These are phyloP conservation scores for Talaromyces atroroseus DNA, from an alignment of 2,329 filamentous ascomycete species.

Conservation along the genomic window DNA sequence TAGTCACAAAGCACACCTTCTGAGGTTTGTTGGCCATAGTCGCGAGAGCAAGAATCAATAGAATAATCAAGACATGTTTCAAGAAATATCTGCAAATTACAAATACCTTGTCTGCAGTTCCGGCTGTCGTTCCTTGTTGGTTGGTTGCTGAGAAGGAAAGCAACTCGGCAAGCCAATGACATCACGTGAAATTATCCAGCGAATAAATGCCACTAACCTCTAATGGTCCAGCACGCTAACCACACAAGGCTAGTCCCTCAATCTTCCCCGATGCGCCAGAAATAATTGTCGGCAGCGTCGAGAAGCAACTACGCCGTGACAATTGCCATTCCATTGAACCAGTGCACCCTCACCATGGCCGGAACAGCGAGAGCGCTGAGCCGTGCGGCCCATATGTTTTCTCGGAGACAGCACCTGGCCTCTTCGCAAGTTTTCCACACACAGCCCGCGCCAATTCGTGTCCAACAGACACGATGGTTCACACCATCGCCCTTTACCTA, in stretches of 20 bases:
- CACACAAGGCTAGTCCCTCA: not conserved
- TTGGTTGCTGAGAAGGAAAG: not conserved
- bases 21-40: conserved; percentile 15
- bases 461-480: conserved; percentile 26
- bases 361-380: conserved; percentile 34
- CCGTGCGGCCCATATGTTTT: conserved; percentile 29
- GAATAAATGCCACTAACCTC: not conserved
- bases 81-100: not conserved
- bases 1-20: conserved; percentile 72
- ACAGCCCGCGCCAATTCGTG: conserved; percentile 10
- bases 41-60: not conserved
- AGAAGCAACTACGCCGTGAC: not conserved
- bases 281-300: conserved; percentile 10
- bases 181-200: not conserved
- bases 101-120: not conserved
- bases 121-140: not conserved
- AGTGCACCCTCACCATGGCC: conserved; percentile 26
- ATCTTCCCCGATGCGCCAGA: conserved; percentile 9
- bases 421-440: conserved; percentile 14
- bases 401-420: conserved; percentile 24
- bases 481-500: conserved; percentile 29
- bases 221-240: not conserved
- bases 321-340: not conserved
- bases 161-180: not conserved
- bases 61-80: not conserved